Conservation (phyloP, 1,284 basidiomycete genomes). For the Mrakiaceae sp. region DNA sequence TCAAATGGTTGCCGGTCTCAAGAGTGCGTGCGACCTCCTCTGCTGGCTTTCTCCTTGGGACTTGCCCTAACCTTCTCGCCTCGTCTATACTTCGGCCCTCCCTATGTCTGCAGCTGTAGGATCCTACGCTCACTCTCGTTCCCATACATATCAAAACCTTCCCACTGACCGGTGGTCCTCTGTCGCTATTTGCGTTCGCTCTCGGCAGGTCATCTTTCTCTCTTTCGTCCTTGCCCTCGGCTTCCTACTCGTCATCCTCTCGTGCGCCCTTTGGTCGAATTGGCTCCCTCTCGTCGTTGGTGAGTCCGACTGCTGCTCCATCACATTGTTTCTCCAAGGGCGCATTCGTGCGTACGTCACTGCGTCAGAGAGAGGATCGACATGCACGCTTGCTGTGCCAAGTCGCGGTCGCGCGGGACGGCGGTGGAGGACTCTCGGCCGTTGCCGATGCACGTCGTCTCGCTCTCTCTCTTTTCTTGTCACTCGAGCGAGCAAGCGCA, state of each 20-base stretch:
- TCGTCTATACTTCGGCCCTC: neutral
- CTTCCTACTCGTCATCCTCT: slow-evolving; percentile 94
- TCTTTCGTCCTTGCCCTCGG: slow-evolving; percentile 94
- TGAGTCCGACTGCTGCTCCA: slow-evolving; percentile 41
- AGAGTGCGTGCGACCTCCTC: slow-evolving; percentile 22
- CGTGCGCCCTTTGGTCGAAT: slow-evolving; percentile 90
- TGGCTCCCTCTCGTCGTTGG: slow-evolving; percentile 96
- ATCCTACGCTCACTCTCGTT: neutral
- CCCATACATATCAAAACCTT: neutral
- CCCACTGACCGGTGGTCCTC: neutral
- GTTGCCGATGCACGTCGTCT: neutral
- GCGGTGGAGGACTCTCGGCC: neutral
- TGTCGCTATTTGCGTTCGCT: neutral
- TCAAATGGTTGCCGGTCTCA: slow-evolving; percentile 28
- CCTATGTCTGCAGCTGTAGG: slow-evolving; percentile 3
- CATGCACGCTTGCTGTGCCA: neutral
- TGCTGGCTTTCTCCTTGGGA: neutral
- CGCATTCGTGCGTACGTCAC: too few species aligned
- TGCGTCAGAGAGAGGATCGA: neutral
- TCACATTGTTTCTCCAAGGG: neutral
- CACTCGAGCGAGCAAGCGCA: neutral
- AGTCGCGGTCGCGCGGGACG: neutral
- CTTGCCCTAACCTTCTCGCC: neutral
- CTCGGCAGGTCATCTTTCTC: slow-evolving; percentile 63
- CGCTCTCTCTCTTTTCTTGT: neutral